These are phyloP conservation scores for Alternaria ventricosa DNA, from an alignment of 2,329 filamentous ascomycete species.

Conservation along the genomic window DNA sequence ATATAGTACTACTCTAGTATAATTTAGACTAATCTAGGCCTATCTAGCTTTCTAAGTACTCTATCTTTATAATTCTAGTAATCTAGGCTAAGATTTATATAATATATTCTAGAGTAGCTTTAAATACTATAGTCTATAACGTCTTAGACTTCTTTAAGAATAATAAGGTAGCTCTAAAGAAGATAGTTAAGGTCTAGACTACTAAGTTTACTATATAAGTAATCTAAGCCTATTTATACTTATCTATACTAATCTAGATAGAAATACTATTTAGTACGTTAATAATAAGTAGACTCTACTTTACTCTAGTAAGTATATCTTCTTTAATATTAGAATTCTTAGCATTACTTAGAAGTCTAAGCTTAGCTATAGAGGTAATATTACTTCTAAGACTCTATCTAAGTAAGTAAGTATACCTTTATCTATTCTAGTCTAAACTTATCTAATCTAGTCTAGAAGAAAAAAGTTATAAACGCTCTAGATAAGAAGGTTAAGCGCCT, in stretches of 20 bases:
- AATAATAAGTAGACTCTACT: not conserved
- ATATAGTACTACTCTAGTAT: too few relatives aligned
- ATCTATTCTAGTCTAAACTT: not conserved
- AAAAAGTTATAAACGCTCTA: not conserved
- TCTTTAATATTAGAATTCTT: not conserved
- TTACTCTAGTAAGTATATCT: too few relatives aligned
- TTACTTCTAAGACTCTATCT: not conserved
- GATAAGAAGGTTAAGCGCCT: not conserved
- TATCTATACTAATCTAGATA: not conserved
- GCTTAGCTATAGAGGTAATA: too few relatives aligned
- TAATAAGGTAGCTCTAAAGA: not conserved
- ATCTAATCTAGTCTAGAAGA: not conserved
- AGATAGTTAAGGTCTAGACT: not conserved
- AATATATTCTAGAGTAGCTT: not conserved
- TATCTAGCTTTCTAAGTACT: not conserved
- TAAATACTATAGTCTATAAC: not conserved
- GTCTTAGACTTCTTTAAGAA: not conserved
- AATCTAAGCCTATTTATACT: not conserved
- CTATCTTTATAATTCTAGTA: not conserved
- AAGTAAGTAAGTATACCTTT: not conserved
- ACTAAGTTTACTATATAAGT: not conserved
- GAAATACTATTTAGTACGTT: not conserved
- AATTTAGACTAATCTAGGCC: too few relatives aligned
- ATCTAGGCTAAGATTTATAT: too few relatives aligned
- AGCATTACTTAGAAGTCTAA: not conserved